Evolutionary conservation across 2,329 filamentous ascomycete species (phyloP), one percentile per base, ranked within the genome.

Genomic region (Penicillium sp.): DNA sequence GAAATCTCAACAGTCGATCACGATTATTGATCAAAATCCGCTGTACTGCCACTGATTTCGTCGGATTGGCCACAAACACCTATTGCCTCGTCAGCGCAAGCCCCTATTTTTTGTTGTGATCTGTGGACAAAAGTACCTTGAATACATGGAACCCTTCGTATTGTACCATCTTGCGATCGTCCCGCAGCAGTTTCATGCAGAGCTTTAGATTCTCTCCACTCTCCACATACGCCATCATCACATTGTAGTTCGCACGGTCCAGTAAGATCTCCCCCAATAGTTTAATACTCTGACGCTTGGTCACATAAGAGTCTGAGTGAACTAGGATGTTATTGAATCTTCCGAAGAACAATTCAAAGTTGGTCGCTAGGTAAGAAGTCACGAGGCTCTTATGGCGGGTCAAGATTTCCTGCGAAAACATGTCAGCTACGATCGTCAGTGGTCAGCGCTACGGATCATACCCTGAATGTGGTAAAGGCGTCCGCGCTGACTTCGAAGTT

Each of bases 71-170:
- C 50, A 97, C 94, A 74, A 99, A 99, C 59, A 99, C 93, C 83
- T 85, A 62, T 29, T 35, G 23, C 23, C 27, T 48, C 19, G 61
- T 71, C 49, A 70, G 59, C 54, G 47, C 32, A 41, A 47, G 36
- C 44, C 23, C 38, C 18, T 10, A 14, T 32, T n/a, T 50, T 14
- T 26, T 14, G 1, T 10, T 32, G 10, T 18, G 32, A 44, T 38
- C 40, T 11, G 13, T 47, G 46, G 36, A 23, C 29, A 26, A 27
- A 56, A 64, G 57, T 67, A 85, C 83, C 80, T 99, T 99, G 82
- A 99, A 99, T 39, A 99, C 93, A 71, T 99, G 94, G 73, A 99
- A 99, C 7, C 92, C 94, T 73, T 99, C 94, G 72, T 99, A 99
- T 75, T 97, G 94, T 58, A 99, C 94, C 92, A 99, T 99, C 74